phyloP scores from a whole-genome alignment of 2,329 filamentous ascomycete genomes.

The Penicillium sclerotiorum region DNA sequence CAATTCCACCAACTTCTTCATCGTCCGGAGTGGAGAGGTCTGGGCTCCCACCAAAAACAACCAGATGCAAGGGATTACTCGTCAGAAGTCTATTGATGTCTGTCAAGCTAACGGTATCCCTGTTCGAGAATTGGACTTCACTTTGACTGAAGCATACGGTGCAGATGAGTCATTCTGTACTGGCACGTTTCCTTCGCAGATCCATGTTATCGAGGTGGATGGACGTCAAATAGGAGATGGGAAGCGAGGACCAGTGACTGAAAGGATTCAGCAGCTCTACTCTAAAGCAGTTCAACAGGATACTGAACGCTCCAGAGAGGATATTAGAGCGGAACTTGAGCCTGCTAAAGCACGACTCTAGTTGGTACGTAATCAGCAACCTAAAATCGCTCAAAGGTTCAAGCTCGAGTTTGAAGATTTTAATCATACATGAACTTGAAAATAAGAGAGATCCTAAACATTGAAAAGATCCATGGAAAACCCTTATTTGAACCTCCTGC shows the following conservation, averaged over 20 bases:
- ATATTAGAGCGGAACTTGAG: neutral
- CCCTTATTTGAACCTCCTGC: too few species aligned
- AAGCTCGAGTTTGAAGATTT: too few species aligned
- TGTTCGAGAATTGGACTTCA: neutral
- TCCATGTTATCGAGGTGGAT: neutral
- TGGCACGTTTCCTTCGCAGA: constrained; percentile 1
- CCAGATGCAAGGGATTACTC: constrained; percentile 3
- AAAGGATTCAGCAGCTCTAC: neutral
- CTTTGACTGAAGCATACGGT: neutral
- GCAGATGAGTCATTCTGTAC: constrained; percentile 1
- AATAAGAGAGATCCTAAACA: too few species aligned
- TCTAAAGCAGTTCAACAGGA: neutral
- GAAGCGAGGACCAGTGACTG: neutral
- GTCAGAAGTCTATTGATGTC: constrained; percentile 3
- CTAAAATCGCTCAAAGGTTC: too few species aligned
- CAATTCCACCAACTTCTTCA: constrained; percentile 2
- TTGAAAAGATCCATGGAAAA: too few species aligned
- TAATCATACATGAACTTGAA: too few species aligned
- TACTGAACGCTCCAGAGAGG: neutral
- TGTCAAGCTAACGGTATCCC: neutral
- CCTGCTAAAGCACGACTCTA: neutral
- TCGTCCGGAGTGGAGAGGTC: constrained; percentile 1
- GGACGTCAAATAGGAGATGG: constrained; percentile 1
- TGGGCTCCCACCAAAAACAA: constrained; percentile 1
- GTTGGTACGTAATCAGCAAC: too few species aligned